A percentile compares a stretch with the other conserved stretches of the same genome.
phyloP scores from a whole-genome alignment of 805 yeast species.

The Saccharomycopsis guyanensis region DNA sequence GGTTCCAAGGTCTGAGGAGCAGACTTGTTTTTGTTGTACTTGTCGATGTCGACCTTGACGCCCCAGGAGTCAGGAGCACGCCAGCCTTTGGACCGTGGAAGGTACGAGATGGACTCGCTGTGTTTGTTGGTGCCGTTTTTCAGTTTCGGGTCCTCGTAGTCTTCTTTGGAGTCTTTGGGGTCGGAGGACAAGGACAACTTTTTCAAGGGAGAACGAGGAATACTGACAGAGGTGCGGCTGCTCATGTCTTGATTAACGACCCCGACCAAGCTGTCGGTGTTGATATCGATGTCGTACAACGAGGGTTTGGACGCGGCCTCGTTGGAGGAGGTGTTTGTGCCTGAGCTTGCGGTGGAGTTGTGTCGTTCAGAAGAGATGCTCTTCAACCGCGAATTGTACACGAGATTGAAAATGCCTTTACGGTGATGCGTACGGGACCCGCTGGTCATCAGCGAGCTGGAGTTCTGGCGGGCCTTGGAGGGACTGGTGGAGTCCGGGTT shows the following conservation, averaged over 20 bases:
- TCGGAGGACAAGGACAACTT: not conserved
- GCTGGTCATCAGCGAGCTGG: constrained; percentile 7
- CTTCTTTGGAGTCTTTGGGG: not conserved
- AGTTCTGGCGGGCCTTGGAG: constrained; percentile 13
- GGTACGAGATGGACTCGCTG: not conserved
- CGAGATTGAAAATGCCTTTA: constrained; percentile 13
- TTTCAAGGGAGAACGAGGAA: constrained; percentile 4
- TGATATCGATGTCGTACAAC: constrained; percentile 13
- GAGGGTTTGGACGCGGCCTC: constrained; percentile 4
- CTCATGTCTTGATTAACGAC: constrained; percentile 13
- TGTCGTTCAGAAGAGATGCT: constrained; percentile 15
- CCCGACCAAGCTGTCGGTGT: constrained; percentile 9
- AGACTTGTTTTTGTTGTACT: constrained; percentile 6
- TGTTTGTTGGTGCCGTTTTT: not conserved
- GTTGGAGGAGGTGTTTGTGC: not conserved
- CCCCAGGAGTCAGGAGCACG: constrained; percentile 45
- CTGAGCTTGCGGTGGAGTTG: not conserved
- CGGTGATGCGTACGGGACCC: constrained; percentile 5
- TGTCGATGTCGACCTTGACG: constrained; percentile 29
- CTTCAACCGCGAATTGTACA: constrained; percentile 13
- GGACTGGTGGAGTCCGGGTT: not conserved
- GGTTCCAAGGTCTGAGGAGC: constrained; percentile 9
- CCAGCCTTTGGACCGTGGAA: constrained; percentile 28
- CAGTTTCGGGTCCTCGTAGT: not conserved
- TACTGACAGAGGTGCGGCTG: constrained; percentile 1